Evolutionary conservation across 2,329 filamentous ascomycete species (phyloP), one percentile per base, ranked within the genome.

Genomic region (Sporothrix pseudoabietina): DNA sequence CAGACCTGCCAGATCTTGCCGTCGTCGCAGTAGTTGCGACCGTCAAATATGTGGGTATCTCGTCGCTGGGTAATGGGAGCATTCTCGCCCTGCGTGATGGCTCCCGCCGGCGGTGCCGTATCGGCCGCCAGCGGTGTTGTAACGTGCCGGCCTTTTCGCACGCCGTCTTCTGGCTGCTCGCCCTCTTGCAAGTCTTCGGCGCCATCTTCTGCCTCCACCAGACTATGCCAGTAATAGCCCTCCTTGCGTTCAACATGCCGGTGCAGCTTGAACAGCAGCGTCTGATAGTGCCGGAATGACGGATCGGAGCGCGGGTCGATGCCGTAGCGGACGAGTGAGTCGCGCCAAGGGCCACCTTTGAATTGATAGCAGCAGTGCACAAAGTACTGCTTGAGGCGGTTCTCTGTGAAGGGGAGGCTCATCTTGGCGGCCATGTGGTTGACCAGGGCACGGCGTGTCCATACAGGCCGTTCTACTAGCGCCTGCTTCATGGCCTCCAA

Each of bases 1-100:
- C 94, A 97, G 35, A 97, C 88, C 84, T 98, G 96, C 92, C 94
- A 99, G 69, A 96, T 91, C 78, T 96, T 96, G 54, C 94, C 94
- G 78, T 97, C 94, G 1, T 88, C 87, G 19, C 89, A 89, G 72
- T 95, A 89, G 1, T 87, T 87, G 74, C 89, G 85, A 65, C 95
- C 95, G 75, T 97, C 93, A 81, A 98, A 98, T 1, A 95, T 84
- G 80, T 98, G 94, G 71, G 86, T 90, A 41, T 83, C 80, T n/a
- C 54, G 54, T 8, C 66, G 66, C 7, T 35, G 47, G 16, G 66
- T 30, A 16, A 39, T 30, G 30, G 66, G 47, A 4, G 35, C 16
- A 1, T 35, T 47, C 32, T 83, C 82, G 61, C 7, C 44, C 12
- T 68, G 32, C 8, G 59, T 22, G 6, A 22, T n/a, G 16, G 32